Evolutionary conservation across 1,139 yeast genomes (phyloP), one percentile per base, ranked within the genome.

Genomic region (Kodamaea alishanica): DNA sequence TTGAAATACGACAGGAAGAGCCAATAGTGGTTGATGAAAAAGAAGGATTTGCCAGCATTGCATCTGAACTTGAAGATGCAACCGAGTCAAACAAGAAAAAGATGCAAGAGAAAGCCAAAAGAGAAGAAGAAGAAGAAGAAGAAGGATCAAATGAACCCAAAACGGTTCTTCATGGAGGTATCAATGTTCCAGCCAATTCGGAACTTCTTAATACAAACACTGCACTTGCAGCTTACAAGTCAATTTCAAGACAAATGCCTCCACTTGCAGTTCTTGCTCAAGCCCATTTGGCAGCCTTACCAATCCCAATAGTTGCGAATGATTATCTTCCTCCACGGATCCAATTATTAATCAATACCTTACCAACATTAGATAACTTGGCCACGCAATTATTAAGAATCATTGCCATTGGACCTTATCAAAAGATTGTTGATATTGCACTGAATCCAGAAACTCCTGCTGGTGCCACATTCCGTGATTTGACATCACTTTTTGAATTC

Each of bases 401-500:
- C 3, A 76, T 86, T 28, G 85, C 87, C 2, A 70, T 74, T 28
- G 82, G 83, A 0, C 83, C 89, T 0, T 84, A 84, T 53, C 88
- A 84, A 50, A 84, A 81, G 40, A 80, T 85, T 20, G 69, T 86
- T 48, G 83, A 81, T 34, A 66, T 84, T 36, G 87, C 87, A 0
- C 79, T 89, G 9, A 82, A 79, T 48, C 81, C 85, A 5, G 89
- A 83, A 33, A 75, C 84, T 7, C 78, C 79, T 1, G 81, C 85
- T 11, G 89, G 89, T 2, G 84, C 84, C 30, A 80, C 89, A 0
- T 88, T 81, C 54, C 73, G 82, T 39, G 84, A 83, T 44, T 66
- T 89, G 48, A 77, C 86, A 12, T 81, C 84, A 30, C 63, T 87
- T 31, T 88, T 88, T 55, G 90, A 84, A 52, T 85, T 84, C 45